phyloP scores from a whole-genome alignment of 768 basidiomycete species.

The Lentinus tigrinus region DNA sequence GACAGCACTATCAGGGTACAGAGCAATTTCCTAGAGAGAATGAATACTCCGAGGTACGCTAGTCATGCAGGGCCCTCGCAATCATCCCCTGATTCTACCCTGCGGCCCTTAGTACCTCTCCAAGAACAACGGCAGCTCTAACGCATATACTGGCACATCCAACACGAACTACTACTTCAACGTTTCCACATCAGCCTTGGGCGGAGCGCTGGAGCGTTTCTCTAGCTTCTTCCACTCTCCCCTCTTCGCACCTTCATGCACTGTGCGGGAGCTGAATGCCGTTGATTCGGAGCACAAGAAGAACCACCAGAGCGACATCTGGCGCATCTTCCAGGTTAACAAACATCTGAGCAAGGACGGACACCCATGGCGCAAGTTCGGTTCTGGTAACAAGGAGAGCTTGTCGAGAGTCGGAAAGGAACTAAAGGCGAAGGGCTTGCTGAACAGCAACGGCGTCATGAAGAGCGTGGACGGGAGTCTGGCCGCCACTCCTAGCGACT shows the following conservation, averaged over 20 bases:
- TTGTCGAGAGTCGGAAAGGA: slow-evolving; percentile 61
- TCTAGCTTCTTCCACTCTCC: slow-evolving; percentile 92
- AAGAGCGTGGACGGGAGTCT: slow-evolving; percentile 30
- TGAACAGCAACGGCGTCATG: slow-evolving; percentile 29
- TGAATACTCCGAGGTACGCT: slow-evolving; percentile 81
- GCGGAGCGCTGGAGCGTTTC: slow-evolving; percentile 74
- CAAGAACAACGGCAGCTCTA: slow-evolving; percentile 83
- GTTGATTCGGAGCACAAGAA: slow-evolving; percentile 98
- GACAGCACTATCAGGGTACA: slow-evolving; percentile 54
- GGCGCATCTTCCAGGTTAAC: slow-evolving; percentile 94
- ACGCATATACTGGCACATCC: slow-evolving; percentile 89
- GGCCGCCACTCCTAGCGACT: slow-evolving; percentile 40
- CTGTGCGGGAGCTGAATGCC: slow-evolving; percentile 87
- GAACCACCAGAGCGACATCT: slow-evolving; percentile 86
- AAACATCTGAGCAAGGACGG: slow-evolving; percentile 79
- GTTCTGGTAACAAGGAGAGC: slow-evolving; percentile 80
- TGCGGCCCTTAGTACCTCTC: slow-evolving; percentile 57
- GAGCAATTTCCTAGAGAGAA: slow-evolving; percentile 88
- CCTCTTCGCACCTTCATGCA: slow-evolving; percentile 82
- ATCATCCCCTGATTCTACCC: background rate
- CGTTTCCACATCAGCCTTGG: slow-evolving; percentile 61
- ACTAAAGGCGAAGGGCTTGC: slow-evolving; percentile 48
- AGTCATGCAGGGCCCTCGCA: background rate
- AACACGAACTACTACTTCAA: slow-evolving; percentile 90
- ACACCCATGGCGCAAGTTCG: slow-evolving; percentile 91